Evolutionary conservation across 306 rosid genomes (phyloP).

Genomic region (Abrus precatorius): DNA sequence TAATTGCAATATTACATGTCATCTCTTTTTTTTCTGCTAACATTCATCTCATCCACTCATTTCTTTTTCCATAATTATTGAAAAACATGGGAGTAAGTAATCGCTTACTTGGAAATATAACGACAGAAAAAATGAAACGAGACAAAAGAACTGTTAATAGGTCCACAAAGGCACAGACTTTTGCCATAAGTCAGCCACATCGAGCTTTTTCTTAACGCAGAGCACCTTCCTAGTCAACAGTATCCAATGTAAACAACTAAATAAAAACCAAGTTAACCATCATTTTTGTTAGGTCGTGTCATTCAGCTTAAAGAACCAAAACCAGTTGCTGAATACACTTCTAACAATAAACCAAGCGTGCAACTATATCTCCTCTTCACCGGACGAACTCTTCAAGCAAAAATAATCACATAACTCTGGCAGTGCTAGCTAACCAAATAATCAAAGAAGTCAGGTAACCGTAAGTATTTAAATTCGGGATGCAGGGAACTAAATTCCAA

Average conservation of each 20-base stretch:
- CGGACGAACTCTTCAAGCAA: slow-evolving; percentile 20
- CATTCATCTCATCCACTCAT: too few relatives aligned
- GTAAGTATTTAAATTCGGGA: not conserved
- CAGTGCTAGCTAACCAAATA: not conserved
- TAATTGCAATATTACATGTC: too few relatives aligned
- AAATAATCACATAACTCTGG: not conserved
- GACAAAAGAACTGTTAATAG: too few relatives aligned
- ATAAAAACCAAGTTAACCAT: slow-evolving; percentile 9
- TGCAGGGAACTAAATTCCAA: not conserved
- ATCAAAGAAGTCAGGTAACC: slow-evolving; percentile 20
- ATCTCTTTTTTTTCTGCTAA: too few relatives aligned
- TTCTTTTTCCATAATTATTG: too few relatives aligned
- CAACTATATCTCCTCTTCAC: not conserved
- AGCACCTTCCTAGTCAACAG: not conserved
- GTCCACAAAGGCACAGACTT: not conserved
- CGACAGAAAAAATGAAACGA: too few relatives aligned
- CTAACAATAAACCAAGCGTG: too few relatives aligned
- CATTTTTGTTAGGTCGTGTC: not conserved
- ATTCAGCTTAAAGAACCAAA: not conserved
- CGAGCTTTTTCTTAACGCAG: not conserved
- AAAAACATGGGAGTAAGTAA: too few relatives aligned
- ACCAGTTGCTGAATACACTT: not conserved
- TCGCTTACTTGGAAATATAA: too few relatives aligned
- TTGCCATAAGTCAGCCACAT: not conserved
- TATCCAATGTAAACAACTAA: not conserved